Evolutionary conservation across 2,329 filamentous ascomycete genomes (phyloP).

Genomic region (Fusarium sp.): DNA sequence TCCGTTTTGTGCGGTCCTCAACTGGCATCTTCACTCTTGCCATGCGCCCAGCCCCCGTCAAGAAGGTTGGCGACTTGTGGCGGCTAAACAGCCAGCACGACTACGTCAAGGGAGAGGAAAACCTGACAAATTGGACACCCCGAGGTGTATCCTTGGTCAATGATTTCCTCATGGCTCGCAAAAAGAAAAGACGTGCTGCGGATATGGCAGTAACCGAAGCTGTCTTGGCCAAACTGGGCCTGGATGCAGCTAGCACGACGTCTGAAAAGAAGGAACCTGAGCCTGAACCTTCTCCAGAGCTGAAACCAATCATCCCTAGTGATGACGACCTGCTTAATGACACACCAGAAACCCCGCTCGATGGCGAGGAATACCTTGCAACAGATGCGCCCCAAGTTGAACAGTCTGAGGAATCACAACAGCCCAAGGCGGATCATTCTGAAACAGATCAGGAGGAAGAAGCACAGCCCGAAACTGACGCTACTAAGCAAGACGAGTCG

Average conservation of each 20-base stretch:
- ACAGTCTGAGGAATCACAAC: constrained; percentile 2
- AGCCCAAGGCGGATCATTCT: constrained; percentile 41
- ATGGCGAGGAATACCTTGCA: constrained; percentile 44
- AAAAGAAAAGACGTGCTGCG: constrained; percentile 77
- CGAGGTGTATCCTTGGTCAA: constrained; percentile 90
- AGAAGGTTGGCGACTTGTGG: constrained; percentile 93
- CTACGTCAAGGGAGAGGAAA: constrained; percentile 96
- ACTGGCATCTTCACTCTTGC: constrained; percentile 88
- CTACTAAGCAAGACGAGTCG: not conserved
- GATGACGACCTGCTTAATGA: constrained; percentile 70
- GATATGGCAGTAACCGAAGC: constrained; percentile 83
- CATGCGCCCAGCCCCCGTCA: constrained; percentile 89
- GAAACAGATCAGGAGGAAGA: not conserved
- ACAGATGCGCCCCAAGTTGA: not conserved
- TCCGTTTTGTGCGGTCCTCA: constrained; percentile 86
- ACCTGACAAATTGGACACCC: constrained; percentile 85
- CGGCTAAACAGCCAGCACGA: constrained; percentile 94
- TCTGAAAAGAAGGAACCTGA: constrained; percentile 52
- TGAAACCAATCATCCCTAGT: constrained; percentile 59
- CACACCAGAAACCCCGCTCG: constrained; percentile 60
- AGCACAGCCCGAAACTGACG: not conserved
- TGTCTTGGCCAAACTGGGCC: constrained; percentile 69
- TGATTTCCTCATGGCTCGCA: constrained; percentile 82
- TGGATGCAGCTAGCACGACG: constrained; percentile 56
- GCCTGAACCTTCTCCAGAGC: constrained; percentile 51